These are phyloP conservation scores for Gossypium ekmanianum DNA, from an alignment of 345 rosid species.

Conservation along the genomic window DNA sequence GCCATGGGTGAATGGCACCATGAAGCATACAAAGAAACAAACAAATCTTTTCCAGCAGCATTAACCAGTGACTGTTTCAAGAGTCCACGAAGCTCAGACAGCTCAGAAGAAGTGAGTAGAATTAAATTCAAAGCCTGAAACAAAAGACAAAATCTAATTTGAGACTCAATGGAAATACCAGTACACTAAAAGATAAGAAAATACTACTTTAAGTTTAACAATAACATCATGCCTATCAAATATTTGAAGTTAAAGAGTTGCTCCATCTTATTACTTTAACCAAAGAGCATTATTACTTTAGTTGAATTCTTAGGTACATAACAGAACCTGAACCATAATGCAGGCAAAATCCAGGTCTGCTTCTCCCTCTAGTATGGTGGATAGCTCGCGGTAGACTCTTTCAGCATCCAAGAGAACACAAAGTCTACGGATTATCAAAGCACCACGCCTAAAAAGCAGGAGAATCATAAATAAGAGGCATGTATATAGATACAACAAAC, in stretches of 20 bases:
- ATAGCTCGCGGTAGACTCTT: constrained; percentile 85
- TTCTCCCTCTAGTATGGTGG: constrained; percentile 92
- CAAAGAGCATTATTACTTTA: not conserved
- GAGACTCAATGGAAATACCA: not conserved
- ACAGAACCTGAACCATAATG: constrained; percentile 93
- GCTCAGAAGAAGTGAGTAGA: constrained; percentile 95
- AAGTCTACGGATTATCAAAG: constrained; percentile 86
- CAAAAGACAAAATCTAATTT: not conserved
- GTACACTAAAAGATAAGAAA: not conserved
- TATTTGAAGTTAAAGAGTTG: not conserved
- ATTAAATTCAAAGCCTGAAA: constrained; percentile 93
- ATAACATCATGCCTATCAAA: not conserved
- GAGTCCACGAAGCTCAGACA: constrained; percentile 70
- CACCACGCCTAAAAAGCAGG: constrained; percentile 75
- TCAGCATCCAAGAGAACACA: constrained; percentile 96
- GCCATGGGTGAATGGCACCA: constrained; percentile 99
- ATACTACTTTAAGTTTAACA: not conserved
- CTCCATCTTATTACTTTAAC: not conserved
- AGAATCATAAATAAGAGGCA: constrained; percentile 6
- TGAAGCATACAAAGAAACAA: constrained; percentile 80
- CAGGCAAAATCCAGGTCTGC: constrained; percentile 92
- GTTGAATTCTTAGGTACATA: constrained; percentile 15
- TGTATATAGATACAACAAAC: constrained; percentile 9
- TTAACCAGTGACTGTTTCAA: constrained; percentile 76
- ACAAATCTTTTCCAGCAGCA: constrained; percentile 77